Conservation (phyloP, 108 stramenopile genomes). For the Chaetoceros muelleri region DNA sequence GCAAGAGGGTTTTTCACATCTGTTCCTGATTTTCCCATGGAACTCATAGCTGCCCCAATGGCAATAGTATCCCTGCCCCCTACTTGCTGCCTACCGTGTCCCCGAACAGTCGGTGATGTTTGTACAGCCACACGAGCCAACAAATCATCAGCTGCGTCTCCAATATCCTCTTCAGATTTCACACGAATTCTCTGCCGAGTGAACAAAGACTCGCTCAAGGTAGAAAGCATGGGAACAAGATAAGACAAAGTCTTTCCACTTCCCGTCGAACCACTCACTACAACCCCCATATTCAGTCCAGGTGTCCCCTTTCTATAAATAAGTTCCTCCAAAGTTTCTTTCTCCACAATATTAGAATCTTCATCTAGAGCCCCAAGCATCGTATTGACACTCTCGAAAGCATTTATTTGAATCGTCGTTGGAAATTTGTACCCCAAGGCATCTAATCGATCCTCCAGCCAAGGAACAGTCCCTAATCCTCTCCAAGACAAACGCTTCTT, state of each 20-base stretch:
- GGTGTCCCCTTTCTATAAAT: constrained; percentile 8
- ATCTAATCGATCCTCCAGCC: constrained; percentile 66
- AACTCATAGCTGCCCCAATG: constrained; percentile 43
- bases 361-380: constrained; percentile 35
- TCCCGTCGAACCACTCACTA: constrained; percentile 40
- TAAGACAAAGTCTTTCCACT: constrained; percentile 74
- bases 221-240: constrained; percentile 60
- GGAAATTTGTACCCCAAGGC: constrained; percentile 62
- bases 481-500: constrained; percentile 56
- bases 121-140: constrained; percentile 55
- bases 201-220: constrained; percentile 69
- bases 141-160: constrained; percentile 60
- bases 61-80: constrained; percentile 24
- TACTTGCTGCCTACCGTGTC: constrained; percentile 38
- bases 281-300: constrained; percentile 47
- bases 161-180: constrained; percentile 66
- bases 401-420: constrained; percentile 80
- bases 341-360: constrained; percentile 8
- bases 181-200: constrained; percentile 57
- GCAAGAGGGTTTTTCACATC: constrained; percentile 73
- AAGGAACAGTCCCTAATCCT: constrained; percentile 70
- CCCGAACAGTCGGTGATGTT: constrained; percentile 45
- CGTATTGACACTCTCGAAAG: constrained; percentile 71
- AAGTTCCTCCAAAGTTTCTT: constrained; percentile 48
- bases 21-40: constrained; percentile 57